These are phyloP conservation scores for Puccinia triticina DNA, from an alignment of 1,284 basidiomycete genomes.

Conservation along the genomic window DNA sequence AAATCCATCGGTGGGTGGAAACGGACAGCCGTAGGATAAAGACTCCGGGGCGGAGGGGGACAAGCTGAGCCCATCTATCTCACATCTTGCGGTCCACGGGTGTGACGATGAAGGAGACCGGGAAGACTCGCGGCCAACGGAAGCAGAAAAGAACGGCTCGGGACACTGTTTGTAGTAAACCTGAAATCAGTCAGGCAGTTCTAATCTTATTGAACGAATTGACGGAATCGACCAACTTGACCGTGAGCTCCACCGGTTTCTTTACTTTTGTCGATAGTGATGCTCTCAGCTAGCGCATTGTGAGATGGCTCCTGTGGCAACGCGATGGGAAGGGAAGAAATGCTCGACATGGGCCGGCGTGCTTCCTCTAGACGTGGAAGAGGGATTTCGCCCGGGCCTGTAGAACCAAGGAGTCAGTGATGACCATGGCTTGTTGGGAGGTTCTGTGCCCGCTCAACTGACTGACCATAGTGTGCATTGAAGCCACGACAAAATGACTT, in stretches of 20 bases:
- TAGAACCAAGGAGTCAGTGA: not conserved
- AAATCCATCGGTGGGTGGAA: conserved; percentile 7
- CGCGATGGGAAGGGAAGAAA: not conserved
- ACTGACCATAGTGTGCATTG: too few species aligned
- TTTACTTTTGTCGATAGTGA: not conserved
- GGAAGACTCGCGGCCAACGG: conserved; percentile 12
- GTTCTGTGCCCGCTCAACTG: too few species aligned
- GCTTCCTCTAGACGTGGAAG: conserved; percentile 3
- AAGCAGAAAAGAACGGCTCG: not conserved
- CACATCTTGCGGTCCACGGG: conserved; percentile 2
- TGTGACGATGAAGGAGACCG: conserved; percentile 18
- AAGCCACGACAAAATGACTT: not conserved
- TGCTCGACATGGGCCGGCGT: not conserved
- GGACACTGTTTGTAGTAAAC: conserved; percentile 8
- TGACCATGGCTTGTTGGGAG: too few species aligned
- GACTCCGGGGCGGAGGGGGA: not conserved
- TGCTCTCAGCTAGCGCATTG: conserved; percentile 4
- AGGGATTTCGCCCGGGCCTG: not conserved
- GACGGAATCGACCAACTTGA: not conserved
- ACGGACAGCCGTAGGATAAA: not conserved
- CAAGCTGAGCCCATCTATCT: not conserved
- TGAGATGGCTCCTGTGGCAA: not conserved
- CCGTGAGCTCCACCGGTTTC: not conserved
- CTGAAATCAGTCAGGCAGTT: not conserved
- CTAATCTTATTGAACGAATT: too few species aligned